Conservation (phyloP, 2,329 filamentous ascomycete species). For the Colletotrichum eremochloae region DNA sequence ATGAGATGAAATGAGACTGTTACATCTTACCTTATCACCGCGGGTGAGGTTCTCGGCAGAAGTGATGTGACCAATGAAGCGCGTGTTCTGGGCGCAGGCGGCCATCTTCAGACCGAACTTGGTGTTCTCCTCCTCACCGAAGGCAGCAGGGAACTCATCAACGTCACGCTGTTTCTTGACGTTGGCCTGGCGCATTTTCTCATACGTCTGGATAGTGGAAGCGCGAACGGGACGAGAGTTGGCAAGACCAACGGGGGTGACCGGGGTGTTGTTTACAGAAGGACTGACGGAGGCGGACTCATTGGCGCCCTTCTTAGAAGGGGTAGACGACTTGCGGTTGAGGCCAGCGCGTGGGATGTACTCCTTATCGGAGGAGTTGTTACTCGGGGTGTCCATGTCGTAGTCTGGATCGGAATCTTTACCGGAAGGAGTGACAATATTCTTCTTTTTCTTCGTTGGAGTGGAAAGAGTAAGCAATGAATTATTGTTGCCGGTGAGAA, state of each 20-base stretch:
- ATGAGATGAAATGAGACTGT: not conserved
- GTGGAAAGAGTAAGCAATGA: not conserved
- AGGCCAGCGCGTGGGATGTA: conserved; percentile 5
- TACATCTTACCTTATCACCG: not conserved
- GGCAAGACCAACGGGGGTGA: conserved; percentile 24
- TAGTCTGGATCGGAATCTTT: conserved; percentile 12
- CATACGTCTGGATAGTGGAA: conserved; percentile 34
- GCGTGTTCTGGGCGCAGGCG: not conserved
- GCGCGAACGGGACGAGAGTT: conserved; percentile 36
- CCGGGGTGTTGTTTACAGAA: not conserved
- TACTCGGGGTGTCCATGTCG: not conserved
- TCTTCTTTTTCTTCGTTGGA: conserved; percentile 7
- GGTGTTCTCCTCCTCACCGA: not conserved
- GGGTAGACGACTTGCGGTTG: not conserved
- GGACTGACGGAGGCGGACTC: not conserved
- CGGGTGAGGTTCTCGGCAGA: not conserved
- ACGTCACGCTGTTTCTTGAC: not conserved
- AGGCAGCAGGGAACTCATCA: not conserved
- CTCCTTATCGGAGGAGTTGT: conserved; percentile 10
- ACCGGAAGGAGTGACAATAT: not conserved
- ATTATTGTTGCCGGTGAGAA: not conserved
- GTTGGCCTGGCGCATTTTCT: conserved; percentile 27
- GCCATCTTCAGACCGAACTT: not conserved
- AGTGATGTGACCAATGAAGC: not conserved
- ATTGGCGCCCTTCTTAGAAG: not conserved